Base-by-base conservation (phyloP, 1,284 basidiomycete species). In the Ustilago sp. region DNA sequence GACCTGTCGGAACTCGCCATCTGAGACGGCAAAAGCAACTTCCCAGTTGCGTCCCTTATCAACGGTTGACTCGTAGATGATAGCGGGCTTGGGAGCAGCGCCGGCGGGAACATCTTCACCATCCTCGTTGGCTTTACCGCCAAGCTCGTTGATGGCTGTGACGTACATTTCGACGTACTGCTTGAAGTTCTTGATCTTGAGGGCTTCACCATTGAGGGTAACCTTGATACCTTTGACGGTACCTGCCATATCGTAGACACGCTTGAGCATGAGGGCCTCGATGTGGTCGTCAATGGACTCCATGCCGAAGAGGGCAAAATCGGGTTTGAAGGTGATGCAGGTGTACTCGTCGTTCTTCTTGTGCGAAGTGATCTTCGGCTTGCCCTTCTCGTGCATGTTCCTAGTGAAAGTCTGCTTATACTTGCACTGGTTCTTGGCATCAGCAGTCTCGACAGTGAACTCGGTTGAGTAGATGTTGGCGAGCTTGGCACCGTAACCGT, bases 381-480 rank as follows among this genome's bases (percentile, higher is more conserved):
- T 91, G 32, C 92, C 92, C 82, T 93, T 93, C 79, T 91, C 91
- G 77, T 90, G 88, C 95, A 99, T 99, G 88, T 99, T 98, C 72
- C 94, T 89, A 54, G 91, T 92, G 91, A 96, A 99, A 1, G 92
- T 93, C 88, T 99, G 97, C 83, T 93, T 93, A 89, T 98, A 99
- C 88, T 97, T 98, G 87, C 94, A 93, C 72, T 89, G 88, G 1
- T 91, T 90, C 72, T 92, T 91, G 88, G 92, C 93, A 88, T 98
- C 94, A 8, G 95, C 96, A 2, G 97, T 99, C 84, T 99, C 97
- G 83, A 99, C 89, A n/a, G 91, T 93, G 87, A 99, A 99, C 87
- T 97, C 93, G 77, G 90, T 92, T 3, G 97, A 99, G 88, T 99
- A 99, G 83, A 99, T 98, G 88, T 99, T 99, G 70, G 97, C 93